Base-by-base conservation (phyloP, 257 asterid species). In the Penstemon newberryi region DNA sequence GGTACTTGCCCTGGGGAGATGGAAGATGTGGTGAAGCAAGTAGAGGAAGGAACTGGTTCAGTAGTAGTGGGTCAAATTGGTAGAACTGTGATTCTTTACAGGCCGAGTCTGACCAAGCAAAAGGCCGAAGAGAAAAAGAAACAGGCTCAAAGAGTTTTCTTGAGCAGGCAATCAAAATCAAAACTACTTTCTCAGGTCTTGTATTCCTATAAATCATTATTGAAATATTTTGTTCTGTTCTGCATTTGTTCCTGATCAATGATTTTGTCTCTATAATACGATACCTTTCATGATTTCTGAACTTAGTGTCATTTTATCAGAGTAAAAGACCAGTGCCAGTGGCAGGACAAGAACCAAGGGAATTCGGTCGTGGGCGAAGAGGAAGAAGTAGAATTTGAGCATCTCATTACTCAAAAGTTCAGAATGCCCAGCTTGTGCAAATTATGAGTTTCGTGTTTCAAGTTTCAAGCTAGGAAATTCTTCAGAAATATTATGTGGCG, bases 41-140 rank as follows among this genome's bases (percentile, higher is more conserved):
- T 93, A 65, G 96, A 84, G 81, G 81, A 70, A 65, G 75, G 79
- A 47, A 93, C 96, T 10, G 95, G 97, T 3, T 87, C 97, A 0
- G 85, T 84, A 8, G 85, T 70, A 1, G 91, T 91, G 52, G 78
- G 96, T 51, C 86, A 77, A 78, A 91, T 93, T 54, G 99, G 96
- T 42, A 79, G 96, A 79, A 91, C 99, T 4, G 95, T 90, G 80
- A 93, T 90, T 50, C 92, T 91, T 52, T 93, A 93, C 78, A 64
- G 96, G 82, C 99, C 99, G 36, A 93, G 97, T 79, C 50, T 81
- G 19, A 78, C 92, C 66, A 90, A 93, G 81, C 73, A 85, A 68
- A 84, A 89, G 83, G 91, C 86, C 11, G 95, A 86, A 77, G 95
- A 88, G 91, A 90, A 89, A 73, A 91, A 74, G 81, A 85, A 80